Evolutionary conservation across 495 filamentous ascomycete species (phyloP).

Genomic region (Aspergillus nidulans): DNA sequence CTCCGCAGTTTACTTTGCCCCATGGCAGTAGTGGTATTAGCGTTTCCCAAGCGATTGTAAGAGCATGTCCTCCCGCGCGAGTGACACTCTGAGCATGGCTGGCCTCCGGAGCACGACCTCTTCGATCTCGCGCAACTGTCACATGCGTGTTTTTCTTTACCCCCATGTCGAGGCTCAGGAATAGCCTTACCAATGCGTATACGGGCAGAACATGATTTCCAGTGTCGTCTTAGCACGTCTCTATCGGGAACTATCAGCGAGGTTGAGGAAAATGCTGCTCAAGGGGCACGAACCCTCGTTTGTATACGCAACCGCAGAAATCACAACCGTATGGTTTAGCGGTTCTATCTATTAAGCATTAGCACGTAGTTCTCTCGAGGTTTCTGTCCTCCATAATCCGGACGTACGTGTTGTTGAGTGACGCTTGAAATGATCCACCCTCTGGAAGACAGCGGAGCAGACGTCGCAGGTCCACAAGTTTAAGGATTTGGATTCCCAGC

Average conservation of each 20-base stretch:
- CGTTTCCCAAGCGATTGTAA: conserved; percentile 27
- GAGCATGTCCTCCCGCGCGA: conserved; percentile 24
- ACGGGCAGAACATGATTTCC: conserved; percentile 32
- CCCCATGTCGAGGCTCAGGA: conserved; percentile 24
- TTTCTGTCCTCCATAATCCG: neutral
- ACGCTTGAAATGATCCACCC: conserved; percentile 31
- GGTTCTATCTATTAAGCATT: conserved; percentile 17
- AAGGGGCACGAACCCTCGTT: conserved; percentile 27
- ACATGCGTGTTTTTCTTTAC: conserved; percentile 34
- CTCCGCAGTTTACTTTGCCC: neutral
- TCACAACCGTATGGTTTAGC: conserved; percentile 20
- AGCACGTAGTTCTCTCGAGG: neutral
- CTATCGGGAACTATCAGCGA: conserved; percentile 10
- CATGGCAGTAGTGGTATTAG: neutral
- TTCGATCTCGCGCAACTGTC: conserved; percentile 33
- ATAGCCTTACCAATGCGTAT: conserved; percentile 20
- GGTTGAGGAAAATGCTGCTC: neutral
- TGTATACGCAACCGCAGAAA: conserved; percentile 30
- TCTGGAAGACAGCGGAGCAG: conserved; percentile 27
- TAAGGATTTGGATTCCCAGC: neutral
- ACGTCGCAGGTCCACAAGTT: conserved; percentile 25
- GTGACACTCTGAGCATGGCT: conserved; percentile 28
- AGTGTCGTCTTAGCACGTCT: conserved; percentile 32
- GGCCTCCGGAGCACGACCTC: conserved; percentile 29
- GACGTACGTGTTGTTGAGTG: conserved; percentile 28